A percentile compares a stretch with the other conserved stretches of the same genome.
These are phyloP conservation scores for Saccharomycopsis javanensis DNA, from an alignment of 805 yeast genomes.

Conservation along the genomic window DNA sequence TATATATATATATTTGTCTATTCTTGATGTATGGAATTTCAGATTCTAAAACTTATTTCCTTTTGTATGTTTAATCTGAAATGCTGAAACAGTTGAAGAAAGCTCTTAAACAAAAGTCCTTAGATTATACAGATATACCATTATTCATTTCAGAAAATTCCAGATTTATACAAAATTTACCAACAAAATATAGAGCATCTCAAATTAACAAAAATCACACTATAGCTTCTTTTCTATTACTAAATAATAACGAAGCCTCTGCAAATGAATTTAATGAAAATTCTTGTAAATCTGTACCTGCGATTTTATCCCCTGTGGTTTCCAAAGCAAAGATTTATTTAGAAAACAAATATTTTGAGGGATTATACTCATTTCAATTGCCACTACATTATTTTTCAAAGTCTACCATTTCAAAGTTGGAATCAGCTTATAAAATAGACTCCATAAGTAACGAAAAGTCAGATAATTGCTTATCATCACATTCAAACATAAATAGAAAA, in stretches of 20 bases:
- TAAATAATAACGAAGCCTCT: neutral
- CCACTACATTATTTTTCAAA: conserved; percentile 17
- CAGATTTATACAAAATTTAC: neutral
- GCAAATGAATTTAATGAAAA: too few species aligned
- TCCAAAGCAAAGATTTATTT: conserved; percentile 4
- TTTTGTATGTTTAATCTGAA: neutral
- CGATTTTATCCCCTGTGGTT: neutral
- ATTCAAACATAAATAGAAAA: neutral
- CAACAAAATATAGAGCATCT: neutral
- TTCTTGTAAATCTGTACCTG: neutral
- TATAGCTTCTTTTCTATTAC: neutral
- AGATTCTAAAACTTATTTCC: too few species aligned
- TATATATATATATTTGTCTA: too few species aligned
- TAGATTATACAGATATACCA: neutral
- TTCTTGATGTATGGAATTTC: neutral
- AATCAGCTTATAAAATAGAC: conserved; percentile 6
- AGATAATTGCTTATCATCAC: neutral
- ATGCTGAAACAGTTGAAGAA: neutral
- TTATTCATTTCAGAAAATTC: neutral
- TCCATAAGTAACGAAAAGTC: neutral
- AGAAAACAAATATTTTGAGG: conserved; percentile 8
- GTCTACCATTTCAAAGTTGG: conserved; percentile 11
- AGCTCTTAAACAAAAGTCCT: neutral
- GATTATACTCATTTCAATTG: conserved; percentile 5
- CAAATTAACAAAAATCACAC: neutral